phyloP scores from a whole-genome alignment of 2,329 filamentous ascomycete genomes.

The Westerdykella sp. region DNA sequence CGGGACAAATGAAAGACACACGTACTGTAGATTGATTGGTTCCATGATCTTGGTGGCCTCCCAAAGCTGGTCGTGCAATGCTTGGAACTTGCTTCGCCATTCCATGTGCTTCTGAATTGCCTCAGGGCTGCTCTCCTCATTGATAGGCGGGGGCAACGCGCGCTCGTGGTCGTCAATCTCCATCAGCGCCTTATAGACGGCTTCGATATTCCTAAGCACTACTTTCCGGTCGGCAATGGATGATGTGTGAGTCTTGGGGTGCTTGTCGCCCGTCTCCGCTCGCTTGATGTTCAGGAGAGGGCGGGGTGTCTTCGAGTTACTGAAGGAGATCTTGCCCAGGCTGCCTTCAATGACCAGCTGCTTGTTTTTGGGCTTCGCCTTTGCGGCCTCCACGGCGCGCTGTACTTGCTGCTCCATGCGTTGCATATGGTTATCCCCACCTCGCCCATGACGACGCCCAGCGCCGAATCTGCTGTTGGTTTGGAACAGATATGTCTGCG shows the following conservation, averaged over 20 bases:
- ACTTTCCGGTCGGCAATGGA: constrained; percentile 71
- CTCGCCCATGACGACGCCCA: constrained; percentile 66
- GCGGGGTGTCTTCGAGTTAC: constrained; percentile 95
- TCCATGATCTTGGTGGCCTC: constrained; percentile 84
- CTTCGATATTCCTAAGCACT: constrained; percentile 79
- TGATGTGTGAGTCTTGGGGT: constrained; percentile 38
- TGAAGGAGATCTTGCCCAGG: constrained; percentile 96
- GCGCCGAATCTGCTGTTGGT: constrained; percentile 77
- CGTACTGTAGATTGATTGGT: constrained; percentile 60
- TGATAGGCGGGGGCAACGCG: constrained; percentile 62
- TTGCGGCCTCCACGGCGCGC: constrained; percentile 91
- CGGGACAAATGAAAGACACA: constrained; percentile 3
- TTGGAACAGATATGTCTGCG: constrained; percentile 95
- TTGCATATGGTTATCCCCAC: constrained; percentile 94
- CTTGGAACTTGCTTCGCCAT: constrained; percentile 65
- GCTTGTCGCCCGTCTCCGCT: constrained; percentile 56
- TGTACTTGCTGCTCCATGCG: constrained; percentile 99
- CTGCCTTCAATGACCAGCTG: constrained; percentile 95
- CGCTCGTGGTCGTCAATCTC: constrained; percentile 89
- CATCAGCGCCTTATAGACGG: constrained; percentile 83
- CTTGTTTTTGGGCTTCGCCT: constrained; percentile 95
- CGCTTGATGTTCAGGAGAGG: constrained; percentile 94
- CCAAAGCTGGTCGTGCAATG: constrained; percentile 80
- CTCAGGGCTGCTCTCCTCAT: constrained; percentile 59
- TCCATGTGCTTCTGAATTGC: constrained; percentile 68